Evolutionary conservation across 345 rosid genomes (phyloP).

Genomic region (Arabidopsis suecica): DNA sequence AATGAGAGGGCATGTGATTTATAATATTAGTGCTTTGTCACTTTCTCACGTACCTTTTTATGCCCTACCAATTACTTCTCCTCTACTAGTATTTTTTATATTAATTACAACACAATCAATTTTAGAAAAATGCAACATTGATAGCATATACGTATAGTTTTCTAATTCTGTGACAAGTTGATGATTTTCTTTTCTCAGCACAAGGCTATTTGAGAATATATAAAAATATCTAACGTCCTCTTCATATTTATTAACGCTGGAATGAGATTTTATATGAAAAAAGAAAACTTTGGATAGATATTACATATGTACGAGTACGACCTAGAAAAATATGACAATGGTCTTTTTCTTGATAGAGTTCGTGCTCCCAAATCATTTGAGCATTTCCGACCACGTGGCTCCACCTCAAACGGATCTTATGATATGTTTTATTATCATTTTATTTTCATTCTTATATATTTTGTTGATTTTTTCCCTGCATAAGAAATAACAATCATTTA

Average conservation of each 20-base stretch:
- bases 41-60: conserved; percentile 41
- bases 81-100: conserved; percentile 8
- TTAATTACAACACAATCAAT: neutral
- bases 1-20: conserved; percentile 42
- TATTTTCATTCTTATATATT: neutral
- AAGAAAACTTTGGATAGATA: no score
- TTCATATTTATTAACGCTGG: neutral
- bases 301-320: neutral
- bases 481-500: conserved; percentile 9
- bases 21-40: conserved; percentile 45
- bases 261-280: neutral
- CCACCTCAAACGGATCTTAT: conserved; percentile 45
- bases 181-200: neutral
- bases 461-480: conserved; percentile 36
- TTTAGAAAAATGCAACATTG: neutral
- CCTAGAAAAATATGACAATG: conserved; percentile 21
- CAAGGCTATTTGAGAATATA: conserved; percentile 10
- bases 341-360: conserved; percentile 37
- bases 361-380: conserved; percentile 47
- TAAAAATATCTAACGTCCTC: neutral
- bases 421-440: conserved; percentile 13
- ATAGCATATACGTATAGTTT: neutral
- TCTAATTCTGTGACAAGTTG: conserved; percentile 26
- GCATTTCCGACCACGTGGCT: conserved; percentile 46
- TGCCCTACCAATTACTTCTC: conserved; percentile 43